Evolutionary conservation across 2,329 filamentous ascomycete species (phyloP), one percentile per base, ranked within the genome.

Genomic region (Aspergillus japonicus): DNA sequence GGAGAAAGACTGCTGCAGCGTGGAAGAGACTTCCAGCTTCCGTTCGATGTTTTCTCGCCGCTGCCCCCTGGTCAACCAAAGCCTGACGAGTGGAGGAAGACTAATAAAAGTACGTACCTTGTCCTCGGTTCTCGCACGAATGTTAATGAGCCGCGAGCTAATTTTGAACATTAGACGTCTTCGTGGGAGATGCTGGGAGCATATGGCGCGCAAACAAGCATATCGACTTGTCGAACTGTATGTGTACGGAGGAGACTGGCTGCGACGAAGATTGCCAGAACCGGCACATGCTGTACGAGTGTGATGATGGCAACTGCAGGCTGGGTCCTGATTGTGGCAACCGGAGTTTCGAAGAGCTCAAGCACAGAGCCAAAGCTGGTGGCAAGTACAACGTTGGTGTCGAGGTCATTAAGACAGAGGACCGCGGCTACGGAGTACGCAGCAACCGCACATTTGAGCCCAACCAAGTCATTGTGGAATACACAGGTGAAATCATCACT

Each of bases 381-480:
- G 91, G 92, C 64, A 91, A 92, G 66, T 99, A 91, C 72, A 89
- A 95, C 67, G 88, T 96, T 61, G 95, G 95, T 50, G 93, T 99
- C 8, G 95, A 99, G 74, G 93, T 98, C 47, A 87, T 96, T 77
- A 93, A 96, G 79, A 98, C 95, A 1, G 78, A 81, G 21, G 90
- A 96, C 76, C 88, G 93, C 60, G 95, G 95, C 29, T 93, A 94
- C 73, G 95, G 95, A 55, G 92, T 99, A 53, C 89, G 95, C 62
- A 91, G 90, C 72, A 96, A 94, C 77, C 87, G 95, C 50, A 89
- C 87, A 62, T 99, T 98, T 74, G 83, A 88, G 59, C 86, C 93
- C 1, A 88, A 94, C 69, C 92, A 98, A 78, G 96, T 99, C 73
- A 98, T 99, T 71, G 94, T 98, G 79, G 95, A 99, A 72, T 99